phyloP scores from a whole-genome alignment of 495 filamentous ascomycete species.

The Astrothelium macrocarpum region DNA sequence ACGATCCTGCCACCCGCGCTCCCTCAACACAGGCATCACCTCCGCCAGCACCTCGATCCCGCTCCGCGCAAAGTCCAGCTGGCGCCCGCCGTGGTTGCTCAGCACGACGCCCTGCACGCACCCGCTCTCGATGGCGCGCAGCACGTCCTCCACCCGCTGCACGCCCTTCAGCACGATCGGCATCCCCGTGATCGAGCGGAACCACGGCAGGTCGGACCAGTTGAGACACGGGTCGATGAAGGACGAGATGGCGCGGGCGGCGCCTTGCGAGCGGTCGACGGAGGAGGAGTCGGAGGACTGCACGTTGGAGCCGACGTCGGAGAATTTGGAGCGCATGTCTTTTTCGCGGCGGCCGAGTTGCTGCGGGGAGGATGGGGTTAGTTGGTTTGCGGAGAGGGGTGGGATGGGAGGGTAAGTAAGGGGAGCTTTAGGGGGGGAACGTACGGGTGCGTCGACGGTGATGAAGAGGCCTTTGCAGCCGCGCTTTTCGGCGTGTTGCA shows the following conservation, averaged over 20 bases:
- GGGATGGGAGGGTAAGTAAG: not conserved
- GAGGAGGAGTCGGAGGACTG: slow-evolving; percentile 51
- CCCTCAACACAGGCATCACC: slow-evolving; percentile 86
- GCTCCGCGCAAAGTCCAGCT: slow-evolving; percentile 84
- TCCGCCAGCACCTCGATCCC: slow-evolving; percentile 92
- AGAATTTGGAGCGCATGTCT: slow-evolving; percentile 89
- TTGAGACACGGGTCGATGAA: slow-evolving; percentile 89
- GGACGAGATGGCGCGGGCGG: slow-evolving; percentile 80
- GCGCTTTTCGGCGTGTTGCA: slow-evolving; percentile 80
- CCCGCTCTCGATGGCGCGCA: slow-evolving; percentile 70
- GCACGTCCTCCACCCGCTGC: slow-evolving; percentile 88
- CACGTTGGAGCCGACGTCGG: slow-evolving; percentile 73
- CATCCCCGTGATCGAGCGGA: slow-evolving; percentile 85
- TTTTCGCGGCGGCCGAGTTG: slow-evolving; percentile 93
- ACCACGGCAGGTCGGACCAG: slow-evolving; percentile 96
- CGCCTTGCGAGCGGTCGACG: slow-evolving; percentile 82
- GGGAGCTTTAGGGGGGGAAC: not conserved
- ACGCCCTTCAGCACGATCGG: slow-evolving; percentile 96
- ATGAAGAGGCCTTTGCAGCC: slow-evolving; percentile 97
- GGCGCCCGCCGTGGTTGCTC: slow-evolving; percentile 94
- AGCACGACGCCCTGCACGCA: slow-evolving; percentile 81
- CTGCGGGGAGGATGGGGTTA: not conserved
- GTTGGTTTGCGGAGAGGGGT: not conserved
- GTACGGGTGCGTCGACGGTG: slow-evolving; percentile 80
- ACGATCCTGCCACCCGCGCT: slow-evolving; percentile 68